Conservation (phyloP, 2,329 filamentous ascomycete species). For the Aspergillus viridinutans region DNA sequence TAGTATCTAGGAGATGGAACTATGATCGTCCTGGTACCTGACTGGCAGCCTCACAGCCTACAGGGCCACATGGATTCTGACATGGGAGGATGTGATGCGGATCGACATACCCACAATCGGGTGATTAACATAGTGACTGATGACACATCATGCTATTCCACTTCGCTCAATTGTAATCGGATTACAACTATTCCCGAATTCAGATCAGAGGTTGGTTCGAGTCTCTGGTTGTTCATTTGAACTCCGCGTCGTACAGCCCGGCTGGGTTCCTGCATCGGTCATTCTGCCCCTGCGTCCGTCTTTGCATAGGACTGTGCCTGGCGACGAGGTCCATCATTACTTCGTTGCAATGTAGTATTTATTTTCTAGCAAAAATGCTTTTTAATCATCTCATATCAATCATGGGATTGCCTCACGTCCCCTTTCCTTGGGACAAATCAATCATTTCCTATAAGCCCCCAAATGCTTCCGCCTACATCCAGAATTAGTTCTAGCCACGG, state of each 20-base stretch:
- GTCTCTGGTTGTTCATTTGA: neutral
- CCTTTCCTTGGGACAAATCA: neutral
- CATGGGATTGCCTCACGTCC: neutral
- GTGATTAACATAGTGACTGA: neutral
- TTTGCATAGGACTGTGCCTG: neutral
- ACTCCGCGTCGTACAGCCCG: neutral
- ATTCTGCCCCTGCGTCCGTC: neutral
- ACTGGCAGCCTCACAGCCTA: too few relatives aligned
- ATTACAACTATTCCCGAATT: neutral
- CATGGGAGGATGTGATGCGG: neutral
- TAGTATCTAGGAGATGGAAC: neutral
- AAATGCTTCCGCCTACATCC: conserved; percentile 29
- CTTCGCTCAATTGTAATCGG: neutral
- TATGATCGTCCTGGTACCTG: neutral
- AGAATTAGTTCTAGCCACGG: neutral
- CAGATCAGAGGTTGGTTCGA: too few relatives aligned
- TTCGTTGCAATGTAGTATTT: neutral
- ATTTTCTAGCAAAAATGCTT: neutral
- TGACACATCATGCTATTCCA: neutral
- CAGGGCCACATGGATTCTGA: too few relatives aligned
- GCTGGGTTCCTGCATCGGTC: neutral
- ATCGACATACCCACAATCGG: neutral
- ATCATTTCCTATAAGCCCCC: conserved; percentile 25
- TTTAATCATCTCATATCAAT: neutral
- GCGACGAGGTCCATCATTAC: neutral